Evolutionary conservation across 306 rosid genomes (phyloP), one percentile per base, ranked within the genome.

Genomic region (Quercus bicolor): DNA sequence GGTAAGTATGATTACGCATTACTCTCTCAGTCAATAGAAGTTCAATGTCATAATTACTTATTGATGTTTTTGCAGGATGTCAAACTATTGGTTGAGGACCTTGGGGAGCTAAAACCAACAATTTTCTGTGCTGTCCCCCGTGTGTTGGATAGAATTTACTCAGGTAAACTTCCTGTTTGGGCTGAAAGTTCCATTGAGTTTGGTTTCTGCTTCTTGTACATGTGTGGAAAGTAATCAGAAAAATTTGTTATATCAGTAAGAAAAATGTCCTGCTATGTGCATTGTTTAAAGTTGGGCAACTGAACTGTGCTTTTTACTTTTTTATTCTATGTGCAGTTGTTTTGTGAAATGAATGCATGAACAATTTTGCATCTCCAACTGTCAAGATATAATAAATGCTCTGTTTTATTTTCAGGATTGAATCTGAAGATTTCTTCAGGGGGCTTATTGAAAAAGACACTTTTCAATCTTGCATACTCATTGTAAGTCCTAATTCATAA

Each of bases 51-150:
- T 69, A 69, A 40, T 40, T 45, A 51, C 56, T 80, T 43, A 82
- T 26, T 82, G 45, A 64, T 9, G 72, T 56, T 76, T 56, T 71
- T 89, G 87, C 86, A 95, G 99, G 99, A 93, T 91, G 98, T 89
- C 79, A 95, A 95, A 84, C 83, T 95, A 75, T 68, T 95, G 75
- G 68, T 87, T 65, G 99, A 93, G 88, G 99, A 95, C 86, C 78
- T 95, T 66, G 98, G 86, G 68, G 96, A 89, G 89, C 86, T 95
- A 75, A 95, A 95, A 84, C 99, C 99, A 20, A 82, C 94, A 57
- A 84, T 95, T 82, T 95, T 93, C 40, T 93, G 98, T 91, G 98
- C 99, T 53, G 99, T 95, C 82, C 98, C 98, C 23, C 98, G 98
- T 54, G 98, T 95, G 73, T 89, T 95, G 70, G 98, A 95, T 69